A percentile compares a stretch with the other conserved stretches of the same genome.
Conservation (phyloP, 1,284 basidiomycete genomes). For the Naganishia albida region DNA sequence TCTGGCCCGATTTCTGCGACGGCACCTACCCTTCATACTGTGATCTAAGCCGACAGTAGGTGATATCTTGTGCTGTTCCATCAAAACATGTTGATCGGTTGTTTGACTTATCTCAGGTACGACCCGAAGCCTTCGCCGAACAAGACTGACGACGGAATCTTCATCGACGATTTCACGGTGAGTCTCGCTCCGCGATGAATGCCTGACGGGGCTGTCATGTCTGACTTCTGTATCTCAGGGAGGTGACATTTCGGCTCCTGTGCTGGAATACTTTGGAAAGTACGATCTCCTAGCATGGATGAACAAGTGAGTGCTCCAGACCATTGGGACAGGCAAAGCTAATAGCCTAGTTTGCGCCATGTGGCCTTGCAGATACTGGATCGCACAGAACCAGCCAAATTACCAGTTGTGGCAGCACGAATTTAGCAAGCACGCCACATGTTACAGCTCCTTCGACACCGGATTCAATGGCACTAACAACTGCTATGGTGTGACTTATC, state of each 20-base stretch:
- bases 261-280: conserved; percentile 61
- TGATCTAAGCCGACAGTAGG: conserved; percentile 51
- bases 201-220: not conserved
- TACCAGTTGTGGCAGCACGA: conserved; percentile 37
- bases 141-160: conserved; percentile 53
- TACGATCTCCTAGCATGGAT: conserved; percentile 67
- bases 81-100: not conserved
- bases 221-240: conserved; percentile 51
- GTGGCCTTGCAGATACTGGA: conserved; percentile 10
- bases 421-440: conserved; percentile 75
- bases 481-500: conserved; percentile 66
- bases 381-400: conserved; percentile 8
- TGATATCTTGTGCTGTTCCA: conserved; percentile 6
- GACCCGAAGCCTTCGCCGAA: conserved; percentile 56
- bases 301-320: conserved; percentile 63
- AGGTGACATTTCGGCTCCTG: conserved; percentile 64
- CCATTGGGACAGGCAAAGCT: conserved; percentile 56
- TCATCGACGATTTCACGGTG: conserved; percentile 61
- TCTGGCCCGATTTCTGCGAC: conserved; percentile 76
- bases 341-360: conserved; percentile 37
- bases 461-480: conserved; percentile 42
- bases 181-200: conserved; percentile 45
- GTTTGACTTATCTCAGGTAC: conserved; percentile 61
- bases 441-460: conserved; percentile 71
- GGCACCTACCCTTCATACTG: conserved; percentile 60